Evolutionary conservation across 2,329 filamentous ascomycete genomes (phyloP), one percentile per base, ranked within the genome.

Genomic region (Fusarium dimerum): DNA sequence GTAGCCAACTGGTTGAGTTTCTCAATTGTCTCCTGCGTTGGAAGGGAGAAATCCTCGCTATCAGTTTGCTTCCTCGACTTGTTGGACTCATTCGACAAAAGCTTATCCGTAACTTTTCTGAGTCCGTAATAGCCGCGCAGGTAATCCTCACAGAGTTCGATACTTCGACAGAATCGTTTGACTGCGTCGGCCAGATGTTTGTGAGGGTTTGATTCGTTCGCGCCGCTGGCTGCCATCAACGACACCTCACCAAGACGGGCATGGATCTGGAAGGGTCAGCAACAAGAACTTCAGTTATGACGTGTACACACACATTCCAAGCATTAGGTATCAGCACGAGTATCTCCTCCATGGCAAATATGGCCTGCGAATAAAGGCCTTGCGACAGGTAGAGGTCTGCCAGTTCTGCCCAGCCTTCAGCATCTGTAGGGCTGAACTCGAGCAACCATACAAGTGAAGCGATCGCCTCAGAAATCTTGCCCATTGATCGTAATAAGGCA

Each of bases 131-230:
- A 96, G 1, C 92, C 94, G 55, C 94, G 85, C 56, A 97, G 73
- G 69, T 97, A 97, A 68, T 92, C 86, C 63, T 97, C 90, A 67
- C 94, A 97, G 47, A 99, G 82, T 74, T 99, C 94, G 59, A 97
- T 84, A 66, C 92, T 94, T 64, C 94, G 84, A 68, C 88, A 90
- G 73, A 96, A 97, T 59, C 92, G 85, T 68, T 91, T 89, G 48
- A 96, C 72, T 6, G 91, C 86, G 67, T 92, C 89, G 41, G 82
- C 78, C 49, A 94, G 75, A 63, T 83, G 76, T 68, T 80, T 81
- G 41, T 77, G 71, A 3, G 74, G 66, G 29, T 74, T 70, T 5
- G 67, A 71, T 8, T 76, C 74, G 13, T 61, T 62, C 29, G 71
- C 72, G 47, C 76, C 72, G 42, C 76, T 78, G 29, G 81, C 79